Evolutionary conservation across 345 rosid genomes (phyloP), one percentile per base, ranked within the genome.

Genomic region (Populus alba): DNA sequence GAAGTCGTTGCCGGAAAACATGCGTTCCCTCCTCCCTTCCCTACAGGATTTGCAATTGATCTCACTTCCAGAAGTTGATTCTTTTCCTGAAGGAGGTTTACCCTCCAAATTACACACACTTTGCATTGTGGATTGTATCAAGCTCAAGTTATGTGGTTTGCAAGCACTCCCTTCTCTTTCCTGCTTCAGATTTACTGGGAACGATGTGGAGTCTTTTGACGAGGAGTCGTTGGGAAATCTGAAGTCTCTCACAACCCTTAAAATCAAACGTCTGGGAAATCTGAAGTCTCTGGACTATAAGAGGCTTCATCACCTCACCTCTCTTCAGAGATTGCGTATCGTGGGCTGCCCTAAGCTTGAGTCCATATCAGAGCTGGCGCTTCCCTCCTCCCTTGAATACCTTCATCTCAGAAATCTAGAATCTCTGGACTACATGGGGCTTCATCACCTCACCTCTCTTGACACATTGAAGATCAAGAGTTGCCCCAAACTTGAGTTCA

Each of bases 141-240:
- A 71, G 27, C 71, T 78, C 16, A 66, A 71, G 47, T 35, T 59
- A 8, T 70, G 75, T 69, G 45, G 23, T 33, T 71, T 77, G 61
- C 80, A 61, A 37, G 20, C 7, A 13, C 75, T 61, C 38, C 45
- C 80, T 16, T 62, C 22, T 65, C 76, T 78, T 72, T 33, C 75
- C 2, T 27, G 4, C 51, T 51, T 65, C 25, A 17, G 3, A 1
- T 71, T 78, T 29, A 16, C 47, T 33, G 47, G 8, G 49, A 10
- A 65, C 53, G 10, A 72, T 43, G 38, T 66, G 38, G 73, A 66
- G 16, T 78, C 72, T 22, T 78, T 78, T 27, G 77, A 77, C 2
- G 77, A 73, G 51, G 41, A 72, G 59, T 51, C 22, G 12, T 68
- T 78, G 27, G 15, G 3, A 55, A 55, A 68, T 68, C 8, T 77